Evolutionary conservation across 1,139 yeast species (phyloP), one percentile per base, ranked within the genome.

Genomic region (Arxiozyma heterogenica): DNA sequence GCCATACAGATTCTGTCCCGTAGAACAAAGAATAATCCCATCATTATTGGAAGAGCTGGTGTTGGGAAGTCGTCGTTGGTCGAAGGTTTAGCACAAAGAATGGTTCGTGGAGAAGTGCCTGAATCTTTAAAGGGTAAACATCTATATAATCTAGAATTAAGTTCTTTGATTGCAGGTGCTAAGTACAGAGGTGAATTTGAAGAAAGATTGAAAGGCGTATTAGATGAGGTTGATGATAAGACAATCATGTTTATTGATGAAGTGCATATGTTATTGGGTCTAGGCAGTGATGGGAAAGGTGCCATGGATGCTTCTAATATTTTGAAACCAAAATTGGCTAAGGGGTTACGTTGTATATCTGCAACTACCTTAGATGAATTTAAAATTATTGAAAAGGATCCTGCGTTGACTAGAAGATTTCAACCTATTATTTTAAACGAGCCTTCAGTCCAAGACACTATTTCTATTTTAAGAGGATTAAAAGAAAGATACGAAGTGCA

Each of bases 111-210:
- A 11, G 96, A 90, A 65, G 98, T 93, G 0, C 98, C 98, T 0
- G 98, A 93, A 58, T 81, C 90, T 51, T 83, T 93, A 84, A 87
- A 88, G 66, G 82, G 86, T 55, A 91, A 93, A 69, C 80, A 82
- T 58, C 84, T 93, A 34, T 79, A 90, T 47, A 82, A 97, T 0
- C 74, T 93, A 52, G 98, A 93, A 68, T 75, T 64, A 46, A 96
- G 97, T 3, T 83, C 90, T 3, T 77, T 93, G 58, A 90, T 93
- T 46, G 87, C 96, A 1, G 98, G 99, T 71, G 98, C 98, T 53
- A 93, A 93, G 69, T 91, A 89, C 71, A 95, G 91, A 72, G 99
- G 99, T 73, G 98, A 93, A 68, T 93, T 93, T 67, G 99, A 93
- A 75, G 99, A 93, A 74, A 83, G 99, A 73, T 79, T 93, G 65